Evolutionary conservation across 345 rosid species (phyloP).

Genomic region (Heritiera fomes): DNA sequence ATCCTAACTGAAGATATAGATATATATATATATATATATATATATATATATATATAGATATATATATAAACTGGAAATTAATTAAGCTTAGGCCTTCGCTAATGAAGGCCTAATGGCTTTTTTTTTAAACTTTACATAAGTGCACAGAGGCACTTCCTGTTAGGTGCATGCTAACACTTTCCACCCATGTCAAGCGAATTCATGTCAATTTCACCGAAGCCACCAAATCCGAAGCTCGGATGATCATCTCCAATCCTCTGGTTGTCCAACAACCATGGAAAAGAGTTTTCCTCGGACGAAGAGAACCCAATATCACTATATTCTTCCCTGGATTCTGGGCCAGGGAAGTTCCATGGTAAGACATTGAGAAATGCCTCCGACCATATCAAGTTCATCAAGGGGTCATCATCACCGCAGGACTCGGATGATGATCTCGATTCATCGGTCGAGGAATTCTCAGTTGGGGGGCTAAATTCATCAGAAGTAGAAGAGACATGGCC

Average conservation of each 20-base stretch:
- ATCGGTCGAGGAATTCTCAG: slow-evolving; percentile 30
- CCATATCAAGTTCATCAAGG: slow-evolving; percentile 32
- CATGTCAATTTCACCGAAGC: slow-evolving; percentile 42
- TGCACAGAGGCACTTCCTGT: background rate
- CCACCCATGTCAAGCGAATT: slow-evolving; percentile 28
- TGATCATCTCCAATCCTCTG: slow-evolving; percentile 40
- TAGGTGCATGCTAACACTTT: slow-evolving; percentile 15
- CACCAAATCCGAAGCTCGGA: slow-evolving; percentile 33
- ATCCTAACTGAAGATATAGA: background rate
- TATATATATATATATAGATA: no score
- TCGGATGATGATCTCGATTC: slow-evolving; percentile 23
- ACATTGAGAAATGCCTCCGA: slow-evolving; percentile 42
- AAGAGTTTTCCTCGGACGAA: slow-evolving; percentile 32
- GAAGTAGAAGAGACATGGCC: slow-evolving; percentile 18
- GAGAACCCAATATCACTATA: slow-evolving; percentile 39
- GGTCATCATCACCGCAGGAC: slow-evolving; percentile 28
- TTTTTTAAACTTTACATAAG: background rate
- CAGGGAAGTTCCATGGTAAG: slow-evolving; percentile 47
- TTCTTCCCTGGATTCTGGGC: slow-evolving; percentile 20
- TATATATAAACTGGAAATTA: background rate
- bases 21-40: no score
- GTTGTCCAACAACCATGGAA: slow-evolving; percentile 49
- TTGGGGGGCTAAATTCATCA: background rate
- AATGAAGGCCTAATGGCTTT: background rate
- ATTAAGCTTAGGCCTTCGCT: background rate